phyloP scores from a whole-genome alignment of 768 basidiomycete genomes.

The Mycena belliarum region DNA sequence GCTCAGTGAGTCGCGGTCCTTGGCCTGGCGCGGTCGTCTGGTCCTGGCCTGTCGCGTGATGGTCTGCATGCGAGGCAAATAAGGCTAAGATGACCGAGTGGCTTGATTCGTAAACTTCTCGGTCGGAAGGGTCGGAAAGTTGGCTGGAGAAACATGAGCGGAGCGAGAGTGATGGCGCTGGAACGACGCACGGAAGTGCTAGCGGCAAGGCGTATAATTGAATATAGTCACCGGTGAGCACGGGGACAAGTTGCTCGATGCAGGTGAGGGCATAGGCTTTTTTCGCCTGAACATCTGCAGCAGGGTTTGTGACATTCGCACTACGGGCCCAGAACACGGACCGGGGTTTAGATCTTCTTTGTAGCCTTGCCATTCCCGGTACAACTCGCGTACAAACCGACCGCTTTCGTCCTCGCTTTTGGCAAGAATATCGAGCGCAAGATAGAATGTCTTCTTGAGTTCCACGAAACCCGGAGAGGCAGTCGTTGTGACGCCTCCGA shows the following conservation, averaged over 20 bases:
- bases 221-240: conserved; percentile 54
- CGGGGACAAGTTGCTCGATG: conserved; percentile 76
- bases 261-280: conserved; percentile 69
- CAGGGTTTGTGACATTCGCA: not conserved
- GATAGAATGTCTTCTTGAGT: conserved; percentile 73
- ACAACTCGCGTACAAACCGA: conserved; percentile 32
- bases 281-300: conserved; percentile 36
- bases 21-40: conserved; percentile 15
- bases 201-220: conserved; percentile 57
- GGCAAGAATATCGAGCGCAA: conserved; percentile 73
- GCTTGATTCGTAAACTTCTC: conserved; percentile 83
- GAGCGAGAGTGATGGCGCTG: conserved; percentile 10
- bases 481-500: conserved; percentile 69
- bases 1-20: conserved; percentile 30
- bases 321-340: not conserved
- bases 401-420: conserved; percentile 34
- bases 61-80: conserved; percentile 61
- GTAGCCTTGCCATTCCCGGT: conserved; percentile 3
- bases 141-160: conserved; percentile 43
- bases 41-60: conserved; percentile 14
- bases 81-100: conserved; percentile 82
- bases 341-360: not conserved
- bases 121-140: conserved; percentile 55
- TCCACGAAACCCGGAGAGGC: conserved; percentile 61
- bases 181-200: conserved; percentile 60